These are phyloP conservation scores for Globisporangium lucens DNA, from an alignment of 352 stramenopile genomes.

Conservation along the genomic window DNA sequence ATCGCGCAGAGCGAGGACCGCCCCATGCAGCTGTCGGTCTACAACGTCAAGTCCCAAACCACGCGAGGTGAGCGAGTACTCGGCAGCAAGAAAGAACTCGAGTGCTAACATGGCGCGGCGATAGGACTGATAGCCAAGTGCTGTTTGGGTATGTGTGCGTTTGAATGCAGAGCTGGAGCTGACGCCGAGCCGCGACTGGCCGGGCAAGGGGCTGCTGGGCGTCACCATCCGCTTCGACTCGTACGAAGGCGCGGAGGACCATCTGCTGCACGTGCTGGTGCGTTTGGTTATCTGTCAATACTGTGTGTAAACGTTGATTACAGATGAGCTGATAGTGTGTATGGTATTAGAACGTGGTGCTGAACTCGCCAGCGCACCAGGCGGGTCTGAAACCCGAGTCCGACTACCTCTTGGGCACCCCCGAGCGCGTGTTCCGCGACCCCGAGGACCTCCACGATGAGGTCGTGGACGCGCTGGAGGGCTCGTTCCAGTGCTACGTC, in stretches of 20 bases:
- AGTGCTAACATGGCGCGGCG: no score
- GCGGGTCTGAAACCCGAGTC: constrained; percentile 86
- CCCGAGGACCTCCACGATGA: constrained; percentile 88
- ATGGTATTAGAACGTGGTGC: constrained; percentile 65
- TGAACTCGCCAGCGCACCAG: constrained; percentile 85
- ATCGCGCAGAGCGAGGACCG: constrained; percentile 86
- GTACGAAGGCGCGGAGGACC: constrained; percentile 94
- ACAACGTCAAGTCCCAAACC: constrained; percentile 79
- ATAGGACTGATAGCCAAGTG: no score
- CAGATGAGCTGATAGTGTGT: not conserved
- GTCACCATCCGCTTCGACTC: constrained; percentile 98
- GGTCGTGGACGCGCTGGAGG: constrained; percentile 87
- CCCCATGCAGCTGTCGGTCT: constrained; percentile 68
- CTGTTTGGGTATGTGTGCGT: not conserved
- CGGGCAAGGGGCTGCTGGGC: constrained; percentile 93
- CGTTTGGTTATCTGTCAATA: constrained; percentile 5
- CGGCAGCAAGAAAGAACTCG: not conserved
- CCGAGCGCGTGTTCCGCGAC: constrained; percentile 82
- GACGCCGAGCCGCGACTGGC: constrained; percentile 92
- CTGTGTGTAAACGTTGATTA: constrained; percentile 3
- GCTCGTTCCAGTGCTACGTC: constrained; percentile 96
- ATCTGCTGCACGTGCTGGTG: constrained; percentile 93
- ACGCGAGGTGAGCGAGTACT: constrained; percentile 33
- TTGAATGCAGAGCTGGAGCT: constrained; percentile 59
- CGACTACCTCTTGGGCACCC: constrained; percentile 96